Conservation (phyloP, 2,329 filamentous ascomycete species). For the Exophiala bonariae region DNA sequence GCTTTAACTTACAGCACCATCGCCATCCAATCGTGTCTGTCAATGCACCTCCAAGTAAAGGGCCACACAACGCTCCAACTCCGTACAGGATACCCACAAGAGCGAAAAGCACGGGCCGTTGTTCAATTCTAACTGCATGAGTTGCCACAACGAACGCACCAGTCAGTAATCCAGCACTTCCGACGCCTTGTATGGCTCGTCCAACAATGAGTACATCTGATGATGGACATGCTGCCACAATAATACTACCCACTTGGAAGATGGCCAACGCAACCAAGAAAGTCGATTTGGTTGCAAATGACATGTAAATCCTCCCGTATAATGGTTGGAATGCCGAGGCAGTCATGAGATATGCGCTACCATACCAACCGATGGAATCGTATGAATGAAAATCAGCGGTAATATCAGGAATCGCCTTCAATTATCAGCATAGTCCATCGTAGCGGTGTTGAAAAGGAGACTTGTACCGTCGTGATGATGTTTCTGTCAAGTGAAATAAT, state of each 20-base stretch:
- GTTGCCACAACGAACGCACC: conserved; percentile 47
- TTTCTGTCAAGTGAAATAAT: conserved; percentile 31
- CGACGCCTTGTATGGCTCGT: conserved; percentile 34
- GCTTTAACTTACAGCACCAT: conserved; percentile 31
- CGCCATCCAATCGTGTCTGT: conserved; percentile 30
- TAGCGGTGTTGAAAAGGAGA: conserved; percentile 33
- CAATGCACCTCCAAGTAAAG: conserved; percentile 39
- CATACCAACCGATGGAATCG: conserved; percentile 30
- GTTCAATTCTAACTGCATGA: conserved; percentile 33
- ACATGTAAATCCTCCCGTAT: conserved; percentile 23
- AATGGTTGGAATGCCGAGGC: conserved; percentile 24
- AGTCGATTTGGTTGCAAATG: conserved; percentile 19
- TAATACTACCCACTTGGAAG: conserved; percentile 34
- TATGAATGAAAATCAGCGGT: conserved; percentile 26
- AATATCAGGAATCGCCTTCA: conserved; percentile 27
- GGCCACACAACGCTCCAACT: conserved; percentile 33
- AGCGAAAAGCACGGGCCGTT: conserved; percentile 36
- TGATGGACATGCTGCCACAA: conserved; percentile 30
- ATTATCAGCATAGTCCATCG: neutral
- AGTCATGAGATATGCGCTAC: conserved; percentile 25
- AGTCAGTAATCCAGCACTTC: conserved; percentile 32
- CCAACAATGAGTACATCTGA: conserved; percentile 32
- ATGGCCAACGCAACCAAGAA: conserved; percentile 32
- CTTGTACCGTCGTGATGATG: conserved; percentile 28
- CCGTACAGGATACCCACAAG: conserved; percentile 32